These are phyloP conservation scores for Carex littledalei DNA, from an alignment of 176 grass and related monocot species.

Conservation along the genomic window DNA sequence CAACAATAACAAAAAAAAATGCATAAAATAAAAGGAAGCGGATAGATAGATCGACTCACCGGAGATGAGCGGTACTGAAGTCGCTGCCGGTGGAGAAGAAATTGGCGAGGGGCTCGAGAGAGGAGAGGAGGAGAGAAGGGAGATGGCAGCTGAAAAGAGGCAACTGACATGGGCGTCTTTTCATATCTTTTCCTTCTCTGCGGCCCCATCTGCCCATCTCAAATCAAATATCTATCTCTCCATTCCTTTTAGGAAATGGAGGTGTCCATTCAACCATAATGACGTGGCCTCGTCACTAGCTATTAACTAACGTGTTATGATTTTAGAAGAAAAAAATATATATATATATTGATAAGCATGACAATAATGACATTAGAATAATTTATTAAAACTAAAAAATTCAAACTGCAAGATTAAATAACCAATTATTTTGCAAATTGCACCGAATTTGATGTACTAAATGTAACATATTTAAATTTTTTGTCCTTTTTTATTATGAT, in stretches of 20 bases:
- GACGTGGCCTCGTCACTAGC: too few species aligned
- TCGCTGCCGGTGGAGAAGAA: background rate
- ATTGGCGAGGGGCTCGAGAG: constrained; percentile 9
- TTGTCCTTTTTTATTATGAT: too few species aligned
- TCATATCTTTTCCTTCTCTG: constrained; percentile 21
- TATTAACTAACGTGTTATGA: too few species aligned
- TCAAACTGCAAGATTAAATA: too few species aligned
- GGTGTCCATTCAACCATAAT: background rate
- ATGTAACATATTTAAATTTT: too few species aligned
- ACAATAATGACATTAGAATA: too few species aligned
- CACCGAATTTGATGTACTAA: too few species aligned
- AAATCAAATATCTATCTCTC: background rate
- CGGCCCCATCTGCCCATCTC: constrained; percentile 3
- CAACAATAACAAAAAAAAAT: too few species aligned
- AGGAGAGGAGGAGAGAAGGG: background rate
- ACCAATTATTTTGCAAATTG: too few species aligned
- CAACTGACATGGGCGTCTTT: constrained; percentile 21
- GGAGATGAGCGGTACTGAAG: background rate
- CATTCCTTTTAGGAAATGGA: background rate
- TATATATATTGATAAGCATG: too few species aligned
- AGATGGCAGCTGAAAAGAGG: background rate
- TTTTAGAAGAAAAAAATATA: too few species aligned
- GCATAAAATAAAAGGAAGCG: background rate
- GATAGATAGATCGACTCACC: background rate
- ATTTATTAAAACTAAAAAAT: too few species aligned